Percentiles rank a stretch among this genome's conserved stretches.
Conservation (phyloP, 371 early-diverging fungal species). For the Lichtheimia ornata region DNA sequence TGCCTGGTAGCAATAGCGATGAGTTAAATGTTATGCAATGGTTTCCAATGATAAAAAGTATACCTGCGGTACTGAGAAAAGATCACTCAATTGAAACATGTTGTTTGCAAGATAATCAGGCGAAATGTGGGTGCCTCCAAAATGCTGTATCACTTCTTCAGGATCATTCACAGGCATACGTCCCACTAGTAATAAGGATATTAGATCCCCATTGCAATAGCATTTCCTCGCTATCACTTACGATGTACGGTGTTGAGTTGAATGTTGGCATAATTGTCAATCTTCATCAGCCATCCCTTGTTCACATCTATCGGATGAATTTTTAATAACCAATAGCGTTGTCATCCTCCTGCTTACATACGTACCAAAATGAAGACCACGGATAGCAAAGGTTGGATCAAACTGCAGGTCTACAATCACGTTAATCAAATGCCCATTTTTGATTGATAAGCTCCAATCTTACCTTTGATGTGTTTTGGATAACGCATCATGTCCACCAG, state of each 20-base stretch:
- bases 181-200: conserved; percentile 25
- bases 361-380: conserved; percentile 64
- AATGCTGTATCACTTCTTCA: conserved; percentile 51
- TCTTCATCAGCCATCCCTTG: conserved; percentile 70
- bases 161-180: conserved; percentile 53
- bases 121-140: conserved; percentile 62
- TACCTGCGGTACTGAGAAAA: conserved; percentile 65
- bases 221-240: conserved; percentile 14
- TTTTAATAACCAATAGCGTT: neutral
- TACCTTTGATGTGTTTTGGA: conserved; percentile 50
- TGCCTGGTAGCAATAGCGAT: conserved; percentile 11
- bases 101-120: conserved; percentile 54
- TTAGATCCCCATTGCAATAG: neutral
- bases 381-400: conserved; percentile 64
- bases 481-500: conserved; percentile 58
- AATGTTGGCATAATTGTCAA: conserved; percentile 66
- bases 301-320: conserved; percentile 38
- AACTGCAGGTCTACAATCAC: conserved; percentile 44
- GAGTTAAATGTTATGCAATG: neutral
- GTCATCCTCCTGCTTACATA: neutral
- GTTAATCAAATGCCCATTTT: neutral
- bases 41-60: neutral
- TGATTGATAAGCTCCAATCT: neutral
- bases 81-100: conserved; percentile 64
- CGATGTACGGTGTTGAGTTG: conserved; percentile 64